Percentiles rank a stretch among this genome's conserved stretches.
phyloP scores from a whole-genome alignment of 305 asterid species.

The Ajuga reptans region DNA sequence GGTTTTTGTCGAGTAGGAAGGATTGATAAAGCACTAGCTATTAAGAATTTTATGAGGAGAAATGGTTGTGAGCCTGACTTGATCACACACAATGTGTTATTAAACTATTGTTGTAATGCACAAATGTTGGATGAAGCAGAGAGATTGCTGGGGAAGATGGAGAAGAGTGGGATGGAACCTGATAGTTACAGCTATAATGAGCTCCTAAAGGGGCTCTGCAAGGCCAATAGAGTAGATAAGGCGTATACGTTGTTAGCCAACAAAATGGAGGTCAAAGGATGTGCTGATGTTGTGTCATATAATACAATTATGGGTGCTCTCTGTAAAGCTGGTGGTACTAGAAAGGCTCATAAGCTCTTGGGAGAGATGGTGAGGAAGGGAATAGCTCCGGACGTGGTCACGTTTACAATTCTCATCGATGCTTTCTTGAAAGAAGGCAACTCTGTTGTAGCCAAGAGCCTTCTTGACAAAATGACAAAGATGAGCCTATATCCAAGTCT shows the following conservation, averaged over 20 bases:
- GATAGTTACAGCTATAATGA: conserved; percentile 75
- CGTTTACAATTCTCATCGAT: conserved; percentile 69
- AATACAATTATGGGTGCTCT: conserved; percentile 67
- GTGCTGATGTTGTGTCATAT: conserved; percentile 73
- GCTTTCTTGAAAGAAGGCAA: conserved; percentile 60
- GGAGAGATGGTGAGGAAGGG: conserved; percentile 73
- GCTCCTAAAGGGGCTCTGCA: conserved; percentile 78
- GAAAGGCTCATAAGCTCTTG: conserved; percentile 54
- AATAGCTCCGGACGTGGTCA: conserved; percentile 64
- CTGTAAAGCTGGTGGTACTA: conserved; percentile 47
- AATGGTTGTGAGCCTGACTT: conserved; percentile 83
- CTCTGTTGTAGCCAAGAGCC: conserved; percentile 43
- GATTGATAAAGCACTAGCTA: conserved; percentile 74
- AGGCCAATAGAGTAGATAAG: conserved; percentile 57
- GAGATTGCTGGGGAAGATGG: conserved; percentile 64
- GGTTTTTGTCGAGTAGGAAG: conserved; percentile 78
- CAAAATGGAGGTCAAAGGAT: conserved; percentile 66
- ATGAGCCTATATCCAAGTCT: conserved; percentile 55
- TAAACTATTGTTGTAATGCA: conserved; percentile 64
- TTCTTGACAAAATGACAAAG: conserved; percentile 64
- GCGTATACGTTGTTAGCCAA: conserved; percentile 51
- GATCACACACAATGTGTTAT: conserved; percentile 62
- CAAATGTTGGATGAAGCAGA: conserved; percentile 65
- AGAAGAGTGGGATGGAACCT: conserved; percentile 51
- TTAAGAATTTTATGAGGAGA: conserved; percentile 64